Conservation (phyloP, 2,329 filamentous ascomycete genomes). For the Cercospora beticola region DNA sequence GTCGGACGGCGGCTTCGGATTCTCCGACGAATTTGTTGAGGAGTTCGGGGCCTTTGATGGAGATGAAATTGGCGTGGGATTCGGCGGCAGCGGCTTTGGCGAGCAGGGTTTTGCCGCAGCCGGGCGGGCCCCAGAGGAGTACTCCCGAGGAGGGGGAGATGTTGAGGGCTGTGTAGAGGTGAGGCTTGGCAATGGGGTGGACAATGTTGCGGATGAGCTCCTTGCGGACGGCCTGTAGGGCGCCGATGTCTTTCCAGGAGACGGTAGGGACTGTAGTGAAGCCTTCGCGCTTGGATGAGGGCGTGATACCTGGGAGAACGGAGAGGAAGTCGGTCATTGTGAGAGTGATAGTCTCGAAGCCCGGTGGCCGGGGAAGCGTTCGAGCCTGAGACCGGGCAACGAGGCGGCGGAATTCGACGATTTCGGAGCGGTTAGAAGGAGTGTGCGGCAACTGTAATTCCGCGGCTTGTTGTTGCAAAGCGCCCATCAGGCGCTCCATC, state of each 20-base stretch:
- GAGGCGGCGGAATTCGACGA: conserved; percentile 20
- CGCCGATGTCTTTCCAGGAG: conserved; percentile 90
- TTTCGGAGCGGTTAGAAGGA: conserved; percentile 43
- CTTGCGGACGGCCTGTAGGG: conserved; percentile 73
- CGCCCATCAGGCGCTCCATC: conserved; percentile 60
- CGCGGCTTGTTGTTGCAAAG: conserved; percentile 44
- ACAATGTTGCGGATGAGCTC: conserved; percentile 85
- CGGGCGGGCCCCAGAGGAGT: conserved; percentile 92
- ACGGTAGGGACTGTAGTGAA: conserved; percentile 93
- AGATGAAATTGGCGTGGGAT: conserved; percentile 95
- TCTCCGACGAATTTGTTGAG: conserved; percentile 98
- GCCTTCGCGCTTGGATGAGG: conserved; percentile 85
- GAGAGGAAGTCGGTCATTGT: conserved; percentile 68
- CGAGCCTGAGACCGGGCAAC: conserved; percentile 50
- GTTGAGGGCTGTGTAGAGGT: conserved; percentile 72
- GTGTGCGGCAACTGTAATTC: conserved; percentile 34
- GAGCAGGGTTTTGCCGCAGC: conserved; percentile 93
- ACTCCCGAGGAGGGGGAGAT: conserved; percentile 82
- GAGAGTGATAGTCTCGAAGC: conserved; percentile 57
- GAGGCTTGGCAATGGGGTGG: conserved; percentile 79
- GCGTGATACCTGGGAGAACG: conserved; percentile 72
- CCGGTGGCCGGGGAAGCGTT: conserved; percentile 52
- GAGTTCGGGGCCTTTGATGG: conserved; percentile 92
- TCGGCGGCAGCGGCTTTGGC: conserved; percentile 96
- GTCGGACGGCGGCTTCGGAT: conserved; percentile 86